Evolutionary conservation across 768 basidiomycete species (phyloP).

Genomic region (Auriscalpium orientale): DNA sequence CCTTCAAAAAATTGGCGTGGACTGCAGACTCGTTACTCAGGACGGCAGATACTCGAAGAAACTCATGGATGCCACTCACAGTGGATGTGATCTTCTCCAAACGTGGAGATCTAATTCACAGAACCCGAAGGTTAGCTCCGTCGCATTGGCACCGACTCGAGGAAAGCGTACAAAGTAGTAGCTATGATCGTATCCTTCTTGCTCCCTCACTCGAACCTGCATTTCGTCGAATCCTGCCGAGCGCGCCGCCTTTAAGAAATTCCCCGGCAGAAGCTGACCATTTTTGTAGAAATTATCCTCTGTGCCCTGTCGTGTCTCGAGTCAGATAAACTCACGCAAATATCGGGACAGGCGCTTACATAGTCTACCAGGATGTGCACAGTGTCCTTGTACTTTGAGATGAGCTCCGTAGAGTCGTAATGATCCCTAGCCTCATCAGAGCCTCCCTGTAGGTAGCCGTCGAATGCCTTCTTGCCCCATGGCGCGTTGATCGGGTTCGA

Average conservation of each 20-base stretch:
- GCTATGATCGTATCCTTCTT: constrained; percentile 82
- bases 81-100: constrained; percentile 81
- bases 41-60: not conserved
- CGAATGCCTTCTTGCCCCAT: constrained; percentile 92
- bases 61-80: constrained; percentile 42
- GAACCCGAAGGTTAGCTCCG: no score
- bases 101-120: constrained; percentile 69
- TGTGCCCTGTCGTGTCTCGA: constrained; percentile 46
- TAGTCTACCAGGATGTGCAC: constrained; percentile 84
- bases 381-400: constrained; percentile 51
- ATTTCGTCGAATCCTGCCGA: constrained; percentile 64
- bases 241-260: constrained; percentile 74
- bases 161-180: constrained; percentile 68
- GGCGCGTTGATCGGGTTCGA: constrained; percentile 79
- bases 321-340: not conserved
- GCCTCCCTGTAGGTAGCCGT: constrained; percentile 74
- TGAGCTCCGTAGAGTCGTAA: constrained; percentile 85
- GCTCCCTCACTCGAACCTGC: constrained; percentile 71
- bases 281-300: constrained; percentile 78
- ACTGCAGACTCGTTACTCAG: constrained; percentile 37
- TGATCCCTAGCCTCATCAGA: constrained; percentile 60
- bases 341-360: constrained; percentile 33
- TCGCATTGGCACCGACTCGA: not conserved
- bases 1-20: constrained; percentile 85
- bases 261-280: constrained; percentile 85